Evolutionary conservation across 1,284 basidiomycete species (phyloP).

Genomic region (Coniophora puteana): DNA sequence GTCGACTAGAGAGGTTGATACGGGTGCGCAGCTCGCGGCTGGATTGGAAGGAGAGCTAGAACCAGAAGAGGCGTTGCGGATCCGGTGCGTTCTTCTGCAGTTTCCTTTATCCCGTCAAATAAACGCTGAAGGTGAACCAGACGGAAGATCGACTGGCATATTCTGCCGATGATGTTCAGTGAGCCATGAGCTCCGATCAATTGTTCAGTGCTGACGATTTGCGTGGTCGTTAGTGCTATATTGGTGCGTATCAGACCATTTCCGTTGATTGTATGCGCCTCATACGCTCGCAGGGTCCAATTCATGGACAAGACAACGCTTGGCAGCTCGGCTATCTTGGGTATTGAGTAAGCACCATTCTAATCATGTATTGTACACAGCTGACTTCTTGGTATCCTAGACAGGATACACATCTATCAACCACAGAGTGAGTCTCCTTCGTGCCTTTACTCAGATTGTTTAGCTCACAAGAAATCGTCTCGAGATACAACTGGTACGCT

Average conservation of each 20-base stretch:
- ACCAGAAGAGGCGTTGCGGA: slow-evolving; percentile 45
- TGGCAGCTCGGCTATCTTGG: slow-evolving; percentile 61
- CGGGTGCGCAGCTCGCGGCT: slow-evolving; percentile 50
- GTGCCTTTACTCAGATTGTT: too few relatives aligned
- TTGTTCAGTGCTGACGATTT: slow-evolving; percentile 51
- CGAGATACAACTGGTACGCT: slow-evolving; percentile 44
- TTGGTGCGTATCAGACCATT: neutral
- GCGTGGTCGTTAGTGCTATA: slow-evolving; percentile 24
- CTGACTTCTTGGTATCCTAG: slow-evolving; percentile 25
- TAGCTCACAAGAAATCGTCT: neutral
- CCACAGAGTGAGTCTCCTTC: slow-evolving; percentile 44
- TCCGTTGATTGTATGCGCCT: neutral
- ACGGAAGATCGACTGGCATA: slow-evolving; percentile 61
- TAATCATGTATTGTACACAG: neutral
- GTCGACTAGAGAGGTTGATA: slow-evolving; percentile 44
- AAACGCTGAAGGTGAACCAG: slow-evolving; percentile 26
- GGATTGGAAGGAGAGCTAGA: slow-evolving; percentile 43
- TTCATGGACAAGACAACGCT: slow-evolving; percentile 76
- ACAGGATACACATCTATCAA: slow-evolving; percentile 46
- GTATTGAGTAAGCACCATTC: slow-evolving; percentile 45
- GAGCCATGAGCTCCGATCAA: slow-evolving; percentile 25
- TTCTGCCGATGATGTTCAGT: slow-evolving; percentile 73
- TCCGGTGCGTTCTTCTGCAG: slow-evolving; percentile 39
- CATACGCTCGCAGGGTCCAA: slow-evolving; percentile 45
- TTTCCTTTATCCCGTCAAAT: neutral